Conservation (phyloP, 495 filamentous ascomycete species). For the Penicillium goetzii region DNA sequence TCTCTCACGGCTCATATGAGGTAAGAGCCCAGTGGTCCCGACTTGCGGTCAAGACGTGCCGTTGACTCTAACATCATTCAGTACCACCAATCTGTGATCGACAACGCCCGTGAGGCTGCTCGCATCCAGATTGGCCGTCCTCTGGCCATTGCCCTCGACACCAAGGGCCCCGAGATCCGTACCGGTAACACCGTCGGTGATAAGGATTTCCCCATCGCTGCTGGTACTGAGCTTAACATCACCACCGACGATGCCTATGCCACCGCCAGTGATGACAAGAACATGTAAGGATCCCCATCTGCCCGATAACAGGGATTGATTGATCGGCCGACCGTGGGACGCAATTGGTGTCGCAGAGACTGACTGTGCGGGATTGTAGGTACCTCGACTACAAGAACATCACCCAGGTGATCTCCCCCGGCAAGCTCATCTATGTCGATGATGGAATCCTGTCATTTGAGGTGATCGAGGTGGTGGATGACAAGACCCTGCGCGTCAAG, state of each 20-base stretch:
- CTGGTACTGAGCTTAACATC: slow-evolving; percentile 85
- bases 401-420: slow-evolving; percentile 93
- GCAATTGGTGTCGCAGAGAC: slow-evolving; percentile 1
- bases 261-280: slow-evolving; percentile 77
- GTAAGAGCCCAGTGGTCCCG: slow-evolving; percentile 39
- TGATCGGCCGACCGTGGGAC: background rate
- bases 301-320: background rate
- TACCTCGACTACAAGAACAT: slow-evolving; percentile 99
- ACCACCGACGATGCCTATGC: slow-evolving; percentile 97
- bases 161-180: slow-evolving; percentile 98
- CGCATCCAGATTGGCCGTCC: slow-evolving; percentile 74
- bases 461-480: slow-evolving; percentile 84
- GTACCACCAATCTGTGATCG: slow-evolving; percentile 95
- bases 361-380: slow-evolving; percentile 53
- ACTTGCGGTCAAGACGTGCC: background rate
- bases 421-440: slow-evolving; percentile 97
- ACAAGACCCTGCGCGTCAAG: slow-evolving; percentile 79
- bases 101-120: slow-evolving; percentile 88
- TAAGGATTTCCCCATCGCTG: slow-evolving; percentile 82
- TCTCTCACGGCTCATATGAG: slow-evolving; percentile 95
- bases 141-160: slow-evolving; percentile 95
- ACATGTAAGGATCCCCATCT: slow-evolving; percentile 71
- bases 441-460: slow-evolving; percentile 96
- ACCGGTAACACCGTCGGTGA: slow-evolving; percentile 90
- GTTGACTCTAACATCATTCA: slow-evolving; percentile 35